These are phyloP conservation scores for Colletotrichum sp. DNA, from an alignment of 2,329 filamentous ascomycete species.

Conservation along the genomic window DNA sequence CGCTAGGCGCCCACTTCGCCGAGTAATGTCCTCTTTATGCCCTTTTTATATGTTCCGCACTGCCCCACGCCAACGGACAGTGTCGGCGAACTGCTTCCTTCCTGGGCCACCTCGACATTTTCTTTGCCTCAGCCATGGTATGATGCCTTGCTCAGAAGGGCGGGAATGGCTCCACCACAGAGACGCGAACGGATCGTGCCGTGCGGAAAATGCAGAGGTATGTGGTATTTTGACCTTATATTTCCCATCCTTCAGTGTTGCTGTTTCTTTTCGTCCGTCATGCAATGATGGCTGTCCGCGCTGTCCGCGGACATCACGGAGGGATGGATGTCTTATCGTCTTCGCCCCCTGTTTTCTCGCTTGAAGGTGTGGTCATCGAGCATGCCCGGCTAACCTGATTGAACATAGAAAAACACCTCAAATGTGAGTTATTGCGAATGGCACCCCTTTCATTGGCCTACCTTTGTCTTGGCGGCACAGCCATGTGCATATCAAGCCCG, in stretches of 20 bases:
- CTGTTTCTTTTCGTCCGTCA: neutral
- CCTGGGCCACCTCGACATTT: neutral
- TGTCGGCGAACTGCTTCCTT: neutral
- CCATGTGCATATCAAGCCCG: no score
- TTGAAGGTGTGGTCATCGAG: neutral
- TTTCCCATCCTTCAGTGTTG: neutral
- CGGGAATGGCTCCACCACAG: constrained; percentile 5
- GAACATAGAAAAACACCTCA: neutral
- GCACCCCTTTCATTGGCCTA: neutral
- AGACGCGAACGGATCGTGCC: neutral
- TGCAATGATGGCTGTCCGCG: neutral
- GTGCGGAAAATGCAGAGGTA: neutral
- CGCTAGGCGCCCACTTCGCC: neutral
- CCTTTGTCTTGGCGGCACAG: neutral
- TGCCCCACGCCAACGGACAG: neutral
- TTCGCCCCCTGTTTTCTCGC: neutral
- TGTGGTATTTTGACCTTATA: neutral
- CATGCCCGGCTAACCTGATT: neutral
- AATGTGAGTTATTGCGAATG: neutral
- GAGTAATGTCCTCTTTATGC: neutral
- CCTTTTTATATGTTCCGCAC: neutral
- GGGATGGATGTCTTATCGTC: neutral
- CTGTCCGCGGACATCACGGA: neutral
- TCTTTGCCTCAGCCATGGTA: neutral
- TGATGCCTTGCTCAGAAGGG: neutral